phyloP scores from a whole-genome alignment of 169 alveolate species.

The Babesia bovis region DNA sequence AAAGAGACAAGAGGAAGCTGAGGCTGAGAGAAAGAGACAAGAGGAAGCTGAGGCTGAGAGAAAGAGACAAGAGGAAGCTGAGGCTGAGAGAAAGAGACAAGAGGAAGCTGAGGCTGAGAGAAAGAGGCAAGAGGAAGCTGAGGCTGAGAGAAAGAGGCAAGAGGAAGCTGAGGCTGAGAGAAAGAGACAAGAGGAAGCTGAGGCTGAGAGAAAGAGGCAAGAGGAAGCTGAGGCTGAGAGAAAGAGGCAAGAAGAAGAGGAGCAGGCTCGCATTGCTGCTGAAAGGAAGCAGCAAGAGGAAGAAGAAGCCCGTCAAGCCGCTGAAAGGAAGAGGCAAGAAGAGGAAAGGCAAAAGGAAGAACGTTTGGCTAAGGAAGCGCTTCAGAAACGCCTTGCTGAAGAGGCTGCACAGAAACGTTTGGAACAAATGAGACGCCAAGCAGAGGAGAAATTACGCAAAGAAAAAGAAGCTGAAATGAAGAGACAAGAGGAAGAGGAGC shows the following conservation, averaged over 20 bases:
- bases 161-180: background rate
- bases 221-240: background rate
- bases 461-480: background rate
- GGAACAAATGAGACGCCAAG: background rate
- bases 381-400: background rate
- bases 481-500: background rate
- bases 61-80: background rate
- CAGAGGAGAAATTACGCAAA: background rate
- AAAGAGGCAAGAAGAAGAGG: conserved; percentile 10
- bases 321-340: background rate
- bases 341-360: background rate
- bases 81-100: background rate
- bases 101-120: background rate
- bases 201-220: background rate
- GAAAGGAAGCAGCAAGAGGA: conserved; percentile 6
- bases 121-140: background rate
- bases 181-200: background rate
- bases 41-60: background rate
- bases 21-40: background rate
- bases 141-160: background rate
- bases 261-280: too few relatives aligned
- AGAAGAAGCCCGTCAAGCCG: background rate
- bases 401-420: conserved; percentile 24
- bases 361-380: background rate
- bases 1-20: too few relatives aligned